A percentile compares a stretch with the other conserved stretches of the same genome.
Conservation (phyloP, 768 basidiomycete species). For the Tulasnella sp. region DNA sequence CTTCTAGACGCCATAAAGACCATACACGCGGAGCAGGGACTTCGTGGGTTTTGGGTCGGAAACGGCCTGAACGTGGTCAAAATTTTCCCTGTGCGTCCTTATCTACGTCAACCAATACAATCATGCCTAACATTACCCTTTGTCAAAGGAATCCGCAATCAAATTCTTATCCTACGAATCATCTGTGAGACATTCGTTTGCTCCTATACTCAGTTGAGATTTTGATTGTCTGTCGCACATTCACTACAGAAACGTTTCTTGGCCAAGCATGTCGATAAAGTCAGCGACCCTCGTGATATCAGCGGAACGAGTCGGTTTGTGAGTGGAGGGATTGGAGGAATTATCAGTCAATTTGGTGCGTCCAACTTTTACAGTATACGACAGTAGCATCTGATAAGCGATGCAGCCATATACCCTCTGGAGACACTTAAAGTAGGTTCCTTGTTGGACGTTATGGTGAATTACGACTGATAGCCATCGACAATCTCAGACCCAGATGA, state of each 20-base stretch:
- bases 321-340: constrained; percentile 93
- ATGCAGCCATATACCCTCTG: constrained; percentile 84
- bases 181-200: constrained; percentile 44
- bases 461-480: background rate
- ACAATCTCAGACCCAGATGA: constrained; percentile 71
- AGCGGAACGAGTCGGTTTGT: constrained; percentile 88
- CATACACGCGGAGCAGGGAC: constrained; percentile 82
- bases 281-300: constrained; percentile 79
- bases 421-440: constrained; percentile 77
- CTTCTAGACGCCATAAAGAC: constrained; percentile 62
- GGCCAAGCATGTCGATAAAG: constrained; percentile 82
- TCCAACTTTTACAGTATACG: constrained; percentile 2
- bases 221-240: constrained; percentile 8
- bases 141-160: constrained; percentile 76
- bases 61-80: constrained; percentile 84
- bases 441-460: too few relatives aligned
- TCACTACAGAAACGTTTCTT: constrained; percentile 77
- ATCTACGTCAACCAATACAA: background rate
- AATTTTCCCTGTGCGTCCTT: constrained; percentile 59
- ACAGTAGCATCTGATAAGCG: constrained; percentile 17
- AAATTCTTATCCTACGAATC: constrained; percentile 96
- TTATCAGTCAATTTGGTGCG: constrained; percentile 81
- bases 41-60: constrained; percentile 95
- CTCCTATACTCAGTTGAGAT: constrained; percentile 3
- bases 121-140: background rate